phyloP scores from a whole-genome alignment of 768 basidiomycete genomes.

The Peribolospora baueri region DNA sequence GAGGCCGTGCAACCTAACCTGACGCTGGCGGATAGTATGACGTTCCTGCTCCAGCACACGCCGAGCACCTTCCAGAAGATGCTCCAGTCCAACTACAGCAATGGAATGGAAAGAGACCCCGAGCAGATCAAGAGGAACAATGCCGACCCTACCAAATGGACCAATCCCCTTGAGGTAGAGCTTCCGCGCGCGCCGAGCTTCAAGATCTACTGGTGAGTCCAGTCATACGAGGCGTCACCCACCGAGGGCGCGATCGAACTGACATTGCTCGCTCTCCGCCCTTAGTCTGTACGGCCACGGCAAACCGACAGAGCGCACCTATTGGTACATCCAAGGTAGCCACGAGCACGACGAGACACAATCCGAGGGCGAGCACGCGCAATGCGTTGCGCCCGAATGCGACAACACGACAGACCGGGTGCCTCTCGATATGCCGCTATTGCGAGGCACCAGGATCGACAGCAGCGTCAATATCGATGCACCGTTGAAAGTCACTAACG shows the following conservation, averaged over 20 bases:
- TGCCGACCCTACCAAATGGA: conserved; percentile 60
- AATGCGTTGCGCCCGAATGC: conserved; percentile 30
- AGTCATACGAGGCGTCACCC: neutral
- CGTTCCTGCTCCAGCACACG: conserved; percentile 63
- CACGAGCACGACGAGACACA: conserved; percentile 39
- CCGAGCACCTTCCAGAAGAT: conserved; percentile 46
- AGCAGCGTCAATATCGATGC: conserved; percentile 44
- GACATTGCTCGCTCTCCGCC: neutral
- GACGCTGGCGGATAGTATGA: conserved; percentile 47
- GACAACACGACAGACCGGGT: conserved; percentile 21
- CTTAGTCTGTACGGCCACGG: conserved; percentile 63
- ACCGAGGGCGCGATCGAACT: neutral
- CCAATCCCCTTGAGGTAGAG: conserved; percentile 31
- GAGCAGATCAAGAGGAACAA: conserved; percentile 38
- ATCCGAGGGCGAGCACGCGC: conserved; percentile 25
- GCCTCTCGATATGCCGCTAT: conserved; percentile 32
- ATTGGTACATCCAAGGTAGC: conserved; percentile 27
- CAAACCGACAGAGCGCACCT: conserved; percentile 37
- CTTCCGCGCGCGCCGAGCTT: conserved; percentile 74
- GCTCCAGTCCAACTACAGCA: conserved; percentile 51
- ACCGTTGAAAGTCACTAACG: conserved; percentile 35
- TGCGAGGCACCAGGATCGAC: conserved; percentile 60
- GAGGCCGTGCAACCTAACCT: conserved; percentile 30
- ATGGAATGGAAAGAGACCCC: conserved; percentile 60
- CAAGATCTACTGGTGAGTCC: conserved; percentile 45